phyloP scores from a whole-genome alignment of 257 asterid genomes.

The Eustoma russellianum region DNA sequence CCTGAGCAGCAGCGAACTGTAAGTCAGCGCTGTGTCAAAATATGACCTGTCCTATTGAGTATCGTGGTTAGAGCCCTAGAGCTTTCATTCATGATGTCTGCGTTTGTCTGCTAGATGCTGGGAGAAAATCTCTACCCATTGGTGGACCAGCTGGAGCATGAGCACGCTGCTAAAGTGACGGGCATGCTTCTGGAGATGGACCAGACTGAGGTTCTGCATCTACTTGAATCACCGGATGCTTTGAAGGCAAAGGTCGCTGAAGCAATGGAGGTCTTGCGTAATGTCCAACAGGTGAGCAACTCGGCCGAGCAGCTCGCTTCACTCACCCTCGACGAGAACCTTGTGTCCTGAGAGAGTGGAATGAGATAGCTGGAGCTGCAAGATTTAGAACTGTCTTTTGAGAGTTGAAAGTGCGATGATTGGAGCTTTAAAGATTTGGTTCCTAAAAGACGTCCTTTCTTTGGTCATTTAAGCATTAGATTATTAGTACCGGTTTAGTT shows the following conservation, averaged over 20 bases:
- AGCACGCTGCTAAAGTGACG: constrained; percentile 36
- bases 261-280: constrained; percentile 43
- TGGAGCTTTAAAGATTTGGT: background rate
- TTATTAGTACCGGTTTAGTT: constrained; percentile 5
- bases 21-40: constrained; percentile 2
- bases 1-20: constrained; percentile 77
- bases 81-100: background rate
- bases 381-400: no score
- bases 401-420: no score
- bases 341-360: constrained; percentile 17
- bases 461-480: constrained; percentile 11
- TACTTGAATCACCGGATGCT: constrained; percentile 52
- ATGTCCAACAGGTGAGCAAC: constrained; percentile 31
- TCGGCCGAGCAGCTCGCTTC: constrained; percentile 39
- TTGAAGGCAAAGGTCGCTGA: constrained; percentile 39
- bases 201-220: constrained; percentile 46
- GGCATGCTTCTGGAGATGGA: constrained; percentile 56
- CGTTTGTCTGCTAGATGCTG: constrained; percentile 20
- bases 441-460: background rate
- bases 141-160: constrained; percentile 37
- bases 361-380: background rate
- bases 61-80: background rate
- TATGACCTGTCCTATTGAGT: background rate
- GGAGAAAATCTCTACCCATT: constrained; percentile 36
- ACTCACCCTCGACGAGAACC: constrained; percentile 32